Evolutionary conservation across 208 protist species (phyloP).

Genomic region (Leptomonas pyrrhocoris): DNA sequence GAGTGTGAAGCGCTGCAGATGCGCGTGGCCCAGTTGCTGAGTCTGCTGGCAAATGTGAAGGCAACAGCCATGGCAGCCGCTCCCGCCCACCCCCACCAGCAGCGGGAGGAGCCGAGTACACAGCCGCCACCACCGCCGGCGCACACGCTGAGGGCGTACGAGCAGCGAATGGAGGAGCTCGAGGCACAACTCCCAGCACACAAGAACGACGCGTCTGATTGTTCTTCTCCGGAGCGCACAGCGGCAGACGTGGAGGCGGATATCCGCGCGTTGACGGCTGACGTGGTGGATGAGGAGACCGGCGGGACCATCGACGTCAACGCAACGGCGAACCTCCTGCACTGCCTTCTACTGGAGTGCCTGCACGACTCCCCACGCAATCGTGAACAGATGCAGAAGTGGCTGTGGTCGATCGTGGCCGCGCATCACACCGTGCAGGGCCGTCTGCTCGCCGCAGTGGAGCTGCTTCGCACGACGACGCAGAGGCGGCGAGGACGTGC

Average conservation of each 20-base stretch:
- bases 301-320: slow-evolving; percentile 59
- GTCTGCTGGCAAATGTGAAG: slow-evolving; percentile 13
- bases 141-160: neutral
- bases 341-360: slow-evolving; percentile 63
- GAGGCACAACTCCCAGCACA: slow-evolving; percentile 22
- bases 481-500: neutral
- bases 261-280: slow-evolving; percentile 42
- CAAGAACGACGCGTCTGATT: neutral
- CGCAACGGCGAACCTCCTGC: slow-evolving; percentile 56
- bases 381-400: slow-evolving; percentile 59
- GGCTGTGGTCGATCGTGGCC: slow-evolving; percentile 70
- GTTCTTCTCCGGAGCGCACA: neutral
- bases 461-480: slow-evolving; percentile 17
- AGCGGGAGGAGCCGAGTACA: neutral
- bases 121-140: neutral
- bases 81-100: neutral
- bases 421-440: slow-evolving; percentile 73
- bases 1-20: slow-evolving; percentile 42
- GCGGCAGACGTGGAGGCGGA: slow-evolving; percentile 20
- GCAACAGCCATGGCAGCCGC: slow-evolving; percentile 6
- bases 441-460: slow-evolving; percentile 61
- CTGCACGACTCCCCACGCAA: slow-evolving; percentile 39
- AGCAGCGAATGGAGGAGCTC: slow-evolving; percentile 11
- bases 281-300: slow-evolving; percentile 56
- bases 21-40: slow-evolving; percentile 37